These are phyloP conservation scores for Hyaloscypha variabilis DNA, from an alignment of 495 filamentous ascomycete species.

Conservation along the genomic window DNA sequence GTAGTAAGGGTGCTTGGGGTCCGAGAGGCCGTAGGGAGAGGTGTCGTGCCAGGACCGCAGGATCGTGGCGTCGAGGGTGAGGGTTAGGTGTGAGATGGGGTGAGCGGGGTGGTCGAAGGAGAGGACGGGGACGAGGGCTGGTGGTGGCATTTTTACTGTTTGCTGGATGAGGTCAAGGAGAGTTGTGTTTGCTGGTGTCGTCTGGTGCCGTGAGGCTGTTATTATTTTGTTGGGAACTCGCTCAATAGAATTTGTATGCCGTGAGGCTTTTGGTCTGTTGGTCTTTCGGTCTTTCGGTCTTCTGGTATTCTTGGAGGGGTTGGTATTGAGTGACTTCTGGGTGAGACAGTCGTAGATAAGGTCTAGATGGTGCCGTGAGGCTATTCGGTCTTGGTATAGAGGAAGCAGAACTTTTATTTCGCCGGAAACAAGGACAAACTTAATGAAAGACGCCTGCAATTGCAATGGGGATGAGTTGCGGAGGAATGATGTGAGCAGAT, in stretches of 20 bases:
- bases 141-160: neutral
- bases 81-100: slow-evolving; percentile 18
- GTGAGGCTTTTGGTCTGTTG: neutral
- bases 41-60: slow-evolving; percentile 21
- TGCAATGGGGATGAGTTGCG: neutral
- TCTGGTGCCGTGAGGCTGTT: neutral
- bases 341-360: neutral
- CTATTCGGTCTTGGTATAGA: neutral
- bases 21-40: slow-evolving; percentile 14
- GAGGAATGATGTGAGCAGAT: neutral
- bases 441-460: neutral
- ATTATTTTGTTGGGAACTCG: neutral
- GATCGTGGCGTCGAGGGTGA: slow-evolving; percentile 22
- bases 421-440: neutral
- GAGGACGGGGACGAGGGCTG: slow-evolving; percentile 3
- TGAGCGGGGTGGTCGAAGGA: slow-evolving; percentile 10
- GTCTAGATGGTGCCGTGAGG: neutral
- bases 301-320: neutral
- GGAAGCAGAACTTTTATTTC: slow-evolving; percentile 1
- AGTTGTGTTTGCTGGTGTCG: neutral
- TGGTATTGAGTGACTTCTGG: neutral
- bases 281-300: neutral
- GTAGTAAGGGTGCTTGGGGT: slow-evolving; percentile 21
- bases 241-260: neutral
- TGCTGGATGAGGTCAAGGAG: neutral